Base-by-base conservation (phyloP, 805 yeast genomes). In the Kuraishia ogatae region DNA sequence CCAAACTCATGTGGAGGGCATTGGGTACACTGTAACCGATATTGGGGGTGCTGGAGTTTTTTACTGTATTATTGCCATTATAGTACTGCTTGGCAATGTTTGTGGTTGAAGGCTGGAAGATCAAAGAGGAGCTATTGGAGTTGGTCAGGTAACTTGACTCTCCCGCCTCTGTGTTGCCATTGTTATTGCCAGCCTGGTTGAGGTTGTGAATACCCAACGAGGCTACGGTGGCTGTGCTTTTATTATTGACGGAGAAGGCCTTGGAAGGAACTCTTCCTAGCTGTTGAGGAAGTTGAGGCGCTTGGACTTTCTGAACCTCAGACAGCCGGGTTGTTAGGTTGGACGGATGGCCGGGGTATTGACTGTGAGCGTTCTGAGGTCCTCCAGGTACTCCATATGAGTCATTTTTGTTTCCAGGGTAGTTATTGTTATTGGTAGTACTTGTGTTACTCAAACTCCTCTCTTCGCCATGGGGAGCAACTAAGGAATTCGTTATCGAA, bases 41-140 rank as follows among this genome's bases (percentile, higher is more conserved):
- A 23, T 22, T 54, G 48, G 47, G 43, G n/a, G 22, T 48, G n/a
- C 35, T 23, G 46, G 35, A 1, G 21, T 35, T 39, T 47, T 13
- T 52, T 8, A 10, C 29, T 7, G 43, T 17, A 15, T 3, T 11
- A 20, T 2, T 8, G 53, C 51, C 52, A 13, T 52, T 47, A 20
- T 53, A 53, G 8, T 39, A 17, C 23, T 57, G 54, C 43, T 52
- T 50, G 43, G 43, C 35, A 50, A 23, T 48, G 53, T 35, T 50
- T 11, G 62, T 57, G 2, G 62, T 51, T 0, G 62, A 60, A 1
- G 59, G 61, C 52, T 58, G 62, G 35, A 60, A 60, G 20, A 58
- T 60, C 21, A 60, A 50, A 22, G 54, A 53, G 15, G 62, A 55
- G 20, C 39, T 56, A 50, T 35, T 50, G 19, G 49, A 52, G 13